Evolutionary conservation across 2,329 filamentous ascomycete genomes (phyloP).

Genomic region (Tolypocladium ophioglossoides): DNA sequence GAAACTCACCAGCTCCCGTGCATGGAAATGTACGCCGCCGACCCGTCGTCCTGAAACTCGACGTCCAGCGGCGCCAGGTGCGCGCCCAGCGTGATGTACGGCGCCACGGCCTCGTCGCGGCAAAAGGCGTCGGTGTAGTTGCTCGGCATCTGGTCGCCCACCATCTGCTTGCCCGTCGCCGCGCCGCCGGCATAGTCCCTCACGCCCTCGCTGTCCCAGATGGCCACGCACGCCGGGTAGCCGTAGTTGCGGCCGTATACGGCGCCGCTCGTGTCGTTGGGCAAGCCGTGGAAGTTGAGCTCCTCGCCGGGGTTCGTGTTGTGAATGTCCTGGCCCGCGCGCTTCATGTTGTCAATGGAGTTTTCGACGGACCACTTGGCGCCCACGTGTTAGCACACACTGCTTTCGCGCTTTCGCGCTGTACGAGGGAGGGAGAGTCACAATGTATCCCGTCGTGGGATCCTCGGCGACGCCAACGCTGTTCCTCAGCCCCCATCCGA

Average conservation of each 20-base stretch:
- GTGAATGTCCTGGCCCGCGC: constrained; percentile 46
- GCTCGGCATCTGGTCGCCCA: constrained; percentile 10
- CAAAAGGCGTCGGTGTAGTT: constrained; percentile 13
- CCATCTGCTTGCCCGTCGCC: constrained; percentile 12
- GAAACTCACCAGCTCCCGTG: constrained; percentile 50
- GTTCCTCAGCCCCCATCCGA: constrained; percentile 60
- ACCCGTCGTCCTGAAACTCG: constrained; percentile 44
- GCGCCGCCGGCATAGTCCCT: constrained; percentile 22
- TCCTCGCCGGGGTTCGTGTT: constrained; percentile 61
- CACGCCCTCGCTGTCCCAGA: constrained; percentile 32
- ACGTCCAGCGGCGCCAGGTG: constrained; percentile 58
- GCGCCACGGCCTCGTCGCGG: constrained; percentile 8
- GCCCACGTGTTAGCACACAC: background rate
- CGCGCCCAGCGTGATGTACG: constrained; percentile 19
- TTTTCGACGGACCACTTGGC: constrained; percentile 52
- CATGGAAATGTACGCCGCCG: constrained; percentile 49
- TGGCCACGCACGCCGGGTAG: constrained; percentile 52
- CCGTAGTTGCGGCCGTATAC: constrained; percentile 41
- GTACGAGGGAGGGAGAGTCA: background rate
- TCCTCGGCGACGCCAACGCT: constrained; percentile 57
- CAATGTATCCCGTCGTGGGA: constrained; percentile 32
- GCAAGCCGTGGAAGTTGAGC: constrained; percentile 56
- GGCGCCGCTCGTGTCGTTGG: constrained; percentile 19
- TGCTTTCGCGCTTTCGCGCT: no score
- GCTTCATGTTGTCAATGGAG: constrained; percentile 48